Evolutionary conservation across 768 basidiomycete genomes (phyloP).

Genomic region (Leucocoprinus sp.): DNA sequence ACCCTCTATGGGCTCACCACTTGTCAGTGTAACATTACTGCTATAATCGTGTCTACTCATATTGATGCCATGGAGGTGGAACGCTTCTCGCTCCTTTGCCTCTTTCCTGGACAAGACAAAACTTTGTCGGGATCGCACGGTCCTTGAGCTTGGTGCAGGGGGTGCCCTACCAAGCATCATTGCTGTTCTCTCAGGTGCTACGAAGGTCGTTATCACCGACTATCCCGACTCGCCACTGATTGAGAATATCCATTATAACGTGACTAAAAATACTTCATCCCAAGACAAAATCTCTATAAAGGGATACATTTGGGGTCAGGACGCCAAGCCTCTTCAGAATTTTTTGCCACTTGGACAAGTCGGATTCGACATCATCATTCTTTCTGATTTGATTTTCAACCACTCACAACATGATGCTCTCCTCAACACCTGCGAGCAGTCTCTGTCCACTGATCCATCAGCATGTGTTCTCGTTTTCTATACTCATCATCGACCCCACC

Average conservation of each 20-base stretch:
- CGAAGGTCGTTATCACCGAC: conserved; percentile 79
- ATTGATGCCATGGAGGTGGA: conserved; percentile 52
- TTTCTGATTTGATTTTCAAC: conserved; percentile 93
- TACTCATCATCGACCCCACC: conserved; percentile 80
- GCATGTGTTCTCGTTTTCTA: conserved; percentile 68
- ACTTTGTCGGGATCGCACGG: conserved; percentile 32
- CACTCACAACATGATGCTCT: conserved; percentile 91
- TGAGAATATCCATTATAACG: conserved; percentile 68
- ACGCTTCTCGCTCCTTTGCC: conserved; percentile 67
- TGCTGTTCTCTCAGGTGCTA: conserved; percentile 24
- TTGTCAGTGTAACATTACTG: conserved; percentile 34
- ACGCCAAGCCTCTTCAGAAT: conserved; percentile 37
- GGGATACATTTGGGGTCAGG: conserved; percentile 80
- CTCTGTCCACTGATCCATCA: conserved; percentile 17
- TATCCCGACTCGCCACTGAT: conserved; percentile 79
- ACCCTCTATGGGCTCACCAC: conserved; percentile 78
- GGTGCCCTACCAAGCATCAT: conserved; percentile 85
- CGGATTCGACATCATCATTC: conserved; percentile 72
- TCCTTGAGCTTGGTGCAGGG: conserved; percentile 91
- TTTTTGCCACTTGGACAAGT: conserved; percentile 15
- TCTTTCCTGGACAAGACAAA: conserved; percentile 53
- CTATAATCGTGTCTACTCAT: neutral
- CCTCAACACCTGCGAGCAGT: conserved; percentile 59
- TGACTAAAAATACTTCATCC: conserved; percentile 45
- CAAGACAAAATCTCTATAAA: conserved; percentile 27